Evolutionary conservation across 164 flowering plant genomes (phyloP).

Genomic region (Kalanchoe fedtschenkoi): DNA sequence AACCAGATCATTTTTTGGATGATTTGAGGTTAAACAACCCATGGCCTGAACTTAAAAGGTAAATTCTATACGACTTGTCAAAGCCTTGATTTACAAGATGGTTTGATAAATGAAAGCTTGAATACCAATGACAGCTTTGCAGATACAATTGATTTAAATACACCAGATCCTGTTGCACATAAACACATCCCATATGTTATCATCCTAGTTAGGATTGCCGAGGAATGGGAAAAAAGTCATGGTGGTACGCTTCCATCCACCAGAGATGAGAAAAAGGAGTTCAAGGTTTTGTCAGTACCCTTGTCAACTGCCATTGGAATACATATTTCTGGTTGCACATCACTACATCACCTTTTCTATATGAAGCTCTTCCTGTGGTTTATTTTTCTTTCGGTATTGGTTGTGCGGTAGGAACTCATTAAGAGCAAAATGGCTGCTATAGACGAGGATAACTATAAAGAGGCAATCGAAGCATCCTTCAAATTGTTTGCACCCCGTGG

Average conservation of each 20-base stretch:
- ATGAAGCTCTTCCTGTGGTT: not conserved
- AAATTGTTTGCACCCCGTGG: conserved; percentile 79
- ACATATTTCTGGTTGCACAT: not conserved
- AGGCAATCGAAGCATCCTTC: conserved; percentile 89
- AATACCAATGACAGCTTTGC: conserved; percentile 30
- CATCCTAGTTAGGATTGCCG: conserved; percentile 87
- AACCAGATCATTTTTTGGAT: conserved; percentile 95
- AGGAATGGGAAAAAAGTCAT: conserved; percentile 71
- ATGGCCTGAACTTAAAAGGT: conserved; percentile 93
- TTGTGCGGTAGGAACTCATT: conserved; percentile 53
- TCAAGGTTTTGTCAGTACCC: conserved; percentile 50
- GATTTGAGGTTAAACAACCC: conserved; percentile 89
- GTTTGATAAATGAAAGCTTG: not conserved
- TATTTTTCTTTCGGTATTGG: conserved; percentile 9
- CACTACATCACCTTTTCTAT: not conserved
- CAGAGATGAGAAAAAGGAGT: conserved; percentile 79
- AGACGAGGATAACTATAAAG: conserved; percentile 96
- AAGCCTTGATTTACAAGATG: not conserved
- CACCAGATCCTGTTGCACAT: conserved; percentile 78
- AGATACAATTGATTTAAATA: conserved; percentile 62
- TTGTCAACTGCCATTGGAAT: not conserved
- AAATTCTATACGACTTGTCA: not conserved
- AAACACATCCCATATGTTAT: conserved; percentile 91
- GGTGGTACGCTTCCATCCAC: conserved; percentile 71
- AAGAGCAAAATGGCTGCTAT: conserved; percentile 53